Conservation (phyloP, 305 asterid species). For the Plantago lanceolata region DNA sequence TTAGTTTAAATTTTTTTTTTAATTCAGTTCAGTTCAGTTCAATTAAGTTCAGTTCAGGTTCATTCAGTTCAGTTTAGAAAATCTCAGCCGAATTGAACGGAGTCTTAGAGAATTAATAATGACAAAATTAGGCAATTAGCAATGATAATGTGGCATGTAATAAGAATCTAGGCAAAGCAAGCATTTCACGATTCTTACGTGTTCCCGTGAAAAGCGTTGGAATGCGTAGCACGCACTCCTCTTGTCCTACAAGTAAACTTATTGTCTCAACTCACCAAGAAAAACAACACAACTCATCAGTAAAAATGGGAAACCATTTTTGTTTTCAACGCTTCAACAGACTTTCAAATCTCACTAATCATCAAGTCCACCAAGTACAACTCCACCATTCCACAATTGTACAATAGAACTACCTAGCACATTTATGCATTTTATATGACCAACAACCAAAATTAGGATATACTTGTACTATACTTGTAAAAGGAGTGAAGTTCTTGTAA, state of each 20-base stretch:
- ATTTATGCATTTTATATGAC: neutral
- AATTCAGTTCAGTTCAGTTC: too few species aligned
- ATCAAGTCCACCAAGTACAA: slow-evolving; percentile 24
- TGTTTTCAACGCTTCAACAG: neutral
- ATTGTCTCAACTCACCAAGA: neutral
- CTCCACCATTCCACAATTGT: neutral
- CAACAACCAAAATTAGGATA: slow-evolving; percentile 3
- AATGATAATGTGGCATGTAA: neutral
- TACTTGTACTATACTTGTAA: too few species aligned
- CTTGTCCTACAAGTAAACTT: slow-evolving; percentile 42
- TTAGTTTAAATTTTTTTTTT: too few species aligned
- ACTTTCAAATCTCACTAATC: neutral
- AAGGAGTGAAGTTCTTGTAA: too few species aligned
- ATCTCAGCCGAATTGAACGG: too few species aligned
- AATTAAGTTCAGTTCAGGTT: too few species aligned
- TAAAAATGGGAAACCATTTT: neutral
- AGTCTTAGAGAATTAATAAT: neutral
- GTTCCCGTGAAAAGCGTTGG: slow-evolving; percentile 29
- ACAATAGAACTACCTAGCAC: neutral
- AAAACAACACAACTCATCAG: neutral
- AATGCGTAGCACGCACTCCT: slow-evolving; percentile 49
- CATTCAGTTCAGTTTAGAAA: too few species aligned
- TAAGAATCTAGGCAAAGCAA: neutral
- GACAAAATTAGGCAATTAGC: neutral
- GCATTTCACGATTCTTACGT: slow-evolving; percentile 26